A percentile compares a stretch with the other conserved stretches of the same genome.
Conservation (phyloP, 495 filamentous ascomycete genomes). For the Zalerion maritima region DNA sequence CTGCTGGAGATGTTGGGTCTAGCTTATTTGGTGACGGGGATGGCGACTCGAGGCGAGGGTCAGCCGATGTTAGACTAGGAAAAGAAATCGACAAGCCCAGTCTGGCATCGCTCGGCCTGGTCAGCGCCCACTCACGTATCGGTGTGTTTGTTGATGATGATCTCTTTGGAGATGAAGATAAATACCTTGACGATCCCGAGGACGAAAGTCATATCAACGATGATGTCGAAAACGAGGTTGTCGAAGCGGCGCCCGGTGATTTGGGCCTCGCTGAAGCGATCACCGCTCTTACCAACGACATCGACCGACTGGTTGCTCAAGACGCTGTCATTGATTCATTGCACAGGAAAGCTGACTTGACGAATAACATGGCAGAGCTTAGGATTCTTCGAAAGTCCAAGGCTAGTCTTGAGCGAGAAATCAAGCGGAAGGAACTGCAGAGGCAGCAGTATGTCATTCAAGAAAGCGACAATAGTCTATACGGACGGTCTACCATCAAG, state of each 20-base stretch:
- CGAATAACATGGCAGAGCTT: conserved; percentile 87
- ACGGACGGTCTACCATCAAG: conserved; percentile 72
- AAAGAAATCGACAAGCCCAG: conserved; percentile 60
- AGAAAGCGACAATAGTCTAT: conserved; percentile 94
- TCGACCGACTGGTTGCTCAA: conserved; percentile 77
- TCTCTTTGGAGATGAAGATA: conserved; percentile 82
- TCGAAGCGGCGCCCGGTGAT: conserved; percentile 91
- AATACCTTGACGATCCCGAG: conserved; percentile 61
- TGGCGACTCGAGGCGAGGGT: conserved; percentile 36
- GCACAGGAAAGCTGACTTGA: conserved; percentile 86
- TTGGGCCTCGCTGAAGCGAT: conserved; percentile 89
- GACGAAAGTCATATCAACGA: conserved; percentile 42
- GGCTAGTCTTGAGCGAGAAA: conserved; percentile 79
- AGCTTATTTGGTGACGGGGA: conserved; percentile 32
- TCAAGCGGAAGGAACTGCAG: conserved; percentile 87
- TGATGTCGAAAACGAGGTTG: conserved; percentile 66
- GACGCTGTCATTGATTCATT: conserved; percentile 85
- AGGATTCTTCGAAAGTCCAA: conserved; percentile 90
- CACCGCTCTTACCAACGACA: conserved; percentile 65
- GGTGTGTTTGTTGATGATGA: conserved; percentile 89
- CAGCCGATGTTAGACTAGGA: conserved; percentile 34
- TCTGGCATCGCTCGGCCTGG: conserved; percentile 78
- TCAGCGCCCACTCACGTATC: conserved; percentile 62
- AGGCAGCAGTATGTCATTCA: conserved; percentile 94
- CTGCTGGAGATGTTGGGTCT: conserved; percentile 34